These are phyloP conservation scores for Mycena sp. DNA, from an alignment of 1,284 basidiomycete species.

Conservation along the genomic window DNA sequence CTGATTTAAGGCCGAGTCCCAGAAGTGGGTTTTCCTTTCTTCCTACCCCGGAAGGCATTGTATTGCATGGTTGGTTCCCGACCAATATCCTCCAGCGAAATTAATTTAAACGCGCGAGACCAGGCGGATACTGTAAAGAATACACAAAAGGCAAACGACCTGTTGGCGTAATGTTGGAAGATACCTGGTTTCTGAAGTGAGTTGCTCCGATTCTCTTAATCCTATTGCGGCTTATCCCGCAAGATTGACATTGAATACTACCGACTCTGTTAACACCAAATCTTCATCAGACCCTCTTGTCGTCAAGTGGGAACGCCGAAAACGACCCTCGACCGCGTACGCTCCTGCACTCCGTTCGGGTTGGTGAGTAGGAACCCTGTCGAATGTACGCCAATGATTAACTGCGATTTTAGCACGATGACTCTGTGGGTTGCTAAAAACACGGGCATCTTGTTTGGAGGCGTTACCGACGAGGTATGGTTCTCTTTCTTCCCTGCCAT, in stretches of 20 bases:
- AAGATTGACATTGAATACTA: conserved; percentile 41
- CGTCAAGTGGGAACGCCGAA: conserved; percentile 89
- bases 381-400: background rate
- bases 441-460: conserved; percentile 90
- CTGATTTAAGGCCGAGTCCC: conserved; percentile 80
- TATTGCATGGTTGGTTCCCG: conserved; percentile 77
- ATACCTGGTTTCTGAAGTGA: conserved; percentile 91
- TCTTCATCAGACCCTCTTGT: conserved; percentile 55
- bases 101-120: background rate
- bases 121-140: conserved; percentile 92
- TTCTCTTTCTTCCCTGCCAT: too few species aligned
- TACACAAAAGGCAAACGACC: conserved; percentile 90
- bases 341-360: conserved; percentile 81
- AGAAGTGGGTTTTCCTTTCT: conserved; percentile 92
- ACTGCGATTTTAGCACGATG: conserved; percentile 69
- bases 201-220: conserved; percentile 31
- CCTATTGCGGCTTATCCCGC: conserved; percentile 26
- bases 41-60: conserved; percentile 82
- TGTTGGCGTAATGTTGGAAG: conserved; percentile 89
- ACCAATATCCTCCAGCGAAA: background rate
- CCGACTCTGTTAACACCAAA: conserved; percentile 29
- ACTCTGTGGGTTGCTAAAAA: conserved; percentile 75
- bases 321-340: conserved; percentile 78
- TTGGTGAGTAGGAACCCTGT: conserved; percentile 43
- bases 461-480: conserved; percentile 82